Conservation (phyloP, 805 yeast species). For the Metschnikowia aberdeeniae region DNA sequence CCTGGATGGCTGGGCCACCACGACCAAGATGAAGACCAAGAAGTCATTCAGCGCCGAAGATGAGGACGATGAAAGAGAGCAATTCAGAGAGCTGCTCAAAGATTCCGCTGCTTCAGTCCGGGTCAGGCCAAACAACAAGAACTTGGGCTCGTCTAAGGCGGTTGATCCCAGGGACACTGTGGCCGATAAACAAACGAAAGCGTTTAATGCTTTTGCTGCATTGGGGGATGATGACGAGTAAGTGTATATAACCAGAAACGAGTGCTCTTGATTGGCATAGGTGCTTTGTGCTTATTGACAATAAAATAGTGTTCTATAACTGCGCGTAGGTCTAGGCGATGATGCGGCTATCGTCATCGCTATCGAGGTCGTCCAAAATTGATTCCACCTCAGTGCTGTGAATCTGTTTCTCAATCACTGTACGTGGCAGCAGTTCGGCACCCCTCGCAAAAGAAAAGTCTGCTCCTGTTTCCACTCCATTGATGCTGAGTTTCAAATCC, state of each 20-base stretch:
- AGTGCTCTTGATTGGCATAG: not conserved
- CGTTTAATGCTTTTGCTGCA: slow-evolving; percentile 81
- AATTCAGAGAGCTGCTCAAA: slow-evolving; percentile 44
- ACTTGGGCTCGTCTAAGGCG: slow-evolving; percentile 69
- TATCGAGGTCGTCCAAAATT: slow-evolving; percentile 31
- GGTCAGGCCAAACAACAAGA: slow-evolving; percentile 69
- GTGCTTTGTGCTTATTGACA: too few relatives aligned
- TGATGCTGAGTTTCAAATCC: slow-evolving; percentile 14
- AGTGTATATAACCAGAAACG: slow-evolving; percentile 11
- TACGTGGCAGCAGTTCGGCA: slow-evolving; percentile 17
- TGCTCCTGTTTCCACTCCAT: slow-evolving; percentile 6
- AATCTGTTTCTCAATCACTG: slow-evolving; percentile 31
- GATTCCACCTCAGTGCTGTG: slow-evolving; percentile 30
- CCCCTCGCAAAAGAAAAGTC: slow-evolving; percentile 3
- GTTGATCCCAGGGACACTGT: slow-evolving; percentile 68
- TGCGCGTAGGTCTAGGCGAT: slow-evolving; percentile 7
- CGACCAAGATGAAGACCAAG: slow-evolving; percentile 43
- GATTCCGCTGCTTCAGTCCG: slow-evolving; percentile 41
- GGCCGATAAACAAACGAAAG: slow-evolving; percentile 60
- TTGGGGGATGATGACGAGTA: slow-evolving; percentile 52
- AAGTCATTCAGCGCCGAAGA: slow-evolving; percentile 49
- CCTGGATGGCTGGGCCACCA: slow-evolving; percentile 82
- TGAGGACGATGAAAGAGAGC: slow-evolving; percentile 43
- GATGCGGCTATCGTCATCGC: slow-evolving; percentile 30
- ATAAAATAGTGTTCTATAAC: not conserved